Percentiles rank a stretch among this genome's conserved stretches.
Evolutionary conservation across 345 rosid genomes (phyloP).

Genomic region (Bruguiera parviflora): DNA sequence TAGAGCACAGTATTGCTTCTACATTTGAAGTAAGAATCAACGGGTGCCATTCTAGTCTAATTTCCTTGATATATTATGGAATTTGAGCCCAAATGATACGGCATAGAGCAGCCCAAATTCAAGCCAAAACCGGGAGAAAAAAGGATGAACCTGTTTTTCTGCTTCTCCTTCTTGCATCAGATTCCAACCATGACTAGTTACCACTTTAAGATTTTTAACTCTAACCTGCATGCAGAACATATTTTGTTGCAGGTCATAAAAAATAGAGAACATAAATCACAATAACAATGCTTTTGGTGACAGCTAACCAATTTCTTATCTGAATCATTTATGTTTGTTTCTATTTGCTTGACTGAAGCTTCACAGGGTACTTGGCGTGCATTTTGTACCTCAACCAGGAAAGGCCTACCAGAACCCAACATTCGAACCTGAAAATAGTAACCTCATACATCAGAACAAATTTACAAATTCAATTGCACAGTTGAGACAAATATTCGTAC

Average conservation of each 20-base stretch:
- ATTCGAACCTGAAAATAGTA: constrained; percentile 73
- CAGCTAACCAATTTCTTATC: constrained; percentile 62
- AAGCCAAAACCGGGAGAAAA: background rate
- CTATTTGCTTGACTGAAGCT: constrained; percentile 50
- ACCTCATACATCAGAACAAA: constrained; percentile 20
- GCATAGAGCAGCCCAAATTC: background rate
- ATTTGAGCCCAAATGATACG: background rate
- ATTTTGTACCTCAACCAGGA: constrained; percentile 87
- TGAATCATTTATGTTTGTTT: constrained; percentile 59
- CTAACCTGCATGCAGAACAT: constrained; percentile 51
- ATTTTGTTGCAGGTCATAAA: constrained; percentile 3
- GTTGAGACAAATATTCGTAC: constrained; percentile 34
- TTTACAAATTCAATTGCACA: constrained; percentile 14
- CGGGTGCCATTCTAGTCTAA: background rate
- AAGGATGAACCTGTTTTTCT: constrained; percentile 70
- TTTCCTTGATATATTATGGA: background rate
- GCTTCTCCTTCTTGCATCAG: constrained; percentile 98
- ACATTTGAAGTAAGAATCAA: constrained; percentile 19
- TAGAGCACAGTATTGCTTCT: constrained; percentile 93
- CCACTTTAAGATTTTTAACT: constrained; percentile 59
- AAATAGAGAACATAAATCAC: background rate
- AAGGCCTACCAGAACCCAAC: constrained; percentile 99
- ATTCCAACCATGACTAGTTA: constrained; percentile 72
- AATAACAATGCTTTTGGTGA: background rate
- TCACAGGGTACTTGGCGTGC: constrained; percentile 69